A percentile compares a stretch with the other conserved stretches of the same genome.
Evolutionary conservation across 352 stramenopile species (phyloP).

Genomic region (Globisporangium iwayamae): DNA sequence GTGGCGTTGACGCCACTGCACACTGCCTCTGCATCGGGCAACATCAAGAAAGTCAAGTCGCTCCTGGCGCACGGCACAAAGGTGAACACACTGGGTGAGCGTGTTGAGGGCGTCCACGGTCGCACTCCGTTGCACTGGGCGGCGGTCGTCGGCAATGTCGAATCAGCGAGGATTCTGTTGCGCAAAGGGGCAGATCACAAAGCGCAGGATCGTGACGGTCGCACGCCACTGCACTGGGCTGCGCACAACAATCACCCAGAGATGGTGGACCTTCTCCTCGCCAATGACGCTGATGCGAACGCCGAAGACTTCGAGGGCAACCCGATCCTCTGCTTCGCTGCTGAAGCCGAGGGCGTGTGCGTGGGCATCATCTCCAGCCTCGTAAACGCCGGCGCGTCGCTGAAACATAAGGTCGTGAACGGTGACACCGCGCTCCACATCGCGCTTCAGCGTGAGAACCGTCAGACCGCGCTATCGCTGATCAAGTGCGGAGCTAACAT

Average conservation of each 20-base stretch:
- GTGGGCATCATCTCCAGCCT: constrained; percentile 41
- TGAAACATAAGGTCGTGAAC: constrained; percentile 30
- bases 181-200: constrained; percentile 47
- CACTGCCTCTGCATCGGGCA: constrained; percentile 53
- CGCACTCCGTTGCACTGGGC: constrained; percentile 77
- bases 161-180: constrained; percentile 37
- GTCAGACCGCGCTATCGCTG: constrained; percentile 56
- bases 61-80: constrained; percentile 37
- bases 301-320: constrained; percentile 40
- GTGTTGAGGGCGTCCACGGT: constrained; percentile 51
- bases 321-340: constrained; percentile 62
- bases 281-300: constrained; percentile 38
- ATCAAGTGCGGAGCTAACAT: constrained; percentile 74
- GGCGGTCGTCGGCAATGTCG: constrained; percentile 46
- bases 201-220: constrained; percentile 49
- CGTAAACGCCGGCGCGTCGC: constrained; percentile 34
- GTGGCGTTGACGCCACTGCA: constrained; percentile 77
- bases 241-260: constrained; percentile 59
- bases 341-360: constrained; percentile 55
- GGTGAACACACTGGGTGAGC: constrained; percentile 56
- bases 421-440: constrained; percentile 77
- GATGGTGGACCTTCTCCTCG: constrained; percentile 50
- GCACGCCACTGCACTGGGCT: constrained; percentile 76
- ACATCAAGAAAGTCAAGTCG: constrained; percentile 35
- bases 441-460: constrained; percentile 64